These are phyloP conservation scores for Colletotrichum tabaci DNA, from an alignment of 2,329 filamentous ascomycete genomes.

Conservation along the genomic window DNA sequence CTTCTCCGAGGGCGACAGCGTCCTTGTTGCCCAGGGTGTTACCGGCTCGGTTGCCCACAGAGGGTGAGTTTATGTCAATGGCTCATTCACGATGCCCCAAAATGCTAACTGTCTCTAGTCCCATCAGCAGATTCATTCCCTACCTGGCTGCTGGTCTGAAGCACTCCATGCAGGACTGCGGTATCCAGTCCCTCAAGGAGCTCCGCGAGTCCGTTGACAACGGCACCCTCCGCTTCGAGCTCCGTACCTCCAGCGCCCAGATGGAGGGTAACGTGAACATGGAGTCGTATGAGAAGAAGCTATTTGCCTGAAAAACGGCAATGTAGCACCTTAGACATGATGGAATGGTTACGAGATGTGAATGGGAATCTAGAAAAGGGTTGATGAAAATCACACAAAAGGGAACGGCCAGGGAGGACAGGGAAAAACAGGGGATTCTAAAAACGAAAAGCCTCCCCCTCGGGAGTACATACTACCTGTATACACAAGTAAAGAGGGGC, in stretches of 20 bases:
- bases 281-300: conserved; percentile 99
- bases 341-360: conserved; percentile 18
- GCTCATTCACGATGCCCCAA: neutral
- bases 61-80: conserved; percentile 61
- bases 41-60: conserved; percentile 87
- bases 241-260: conserved; percentile 94
- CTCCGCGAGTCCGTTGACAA: conserved; percentile 82
- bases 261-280: conserved; percentile 98
- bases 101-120: conserved; percentile 63
- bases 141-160: conserved; percentile 96
- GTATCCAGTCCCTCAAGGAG: conserved; percentile 83
- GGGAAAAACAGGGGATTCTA: conserved; percentile 15
- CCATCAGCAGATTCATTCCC: conserved; percentile 94
- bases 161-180: conserved; percentile 97
- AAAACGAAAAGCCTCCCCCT: conserved; percentile 15
- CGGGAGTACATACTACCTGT: conserved; percentile 18
- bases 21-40: conserved; percentile 97
- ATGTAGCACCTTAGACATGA: conserved; percentile 19
- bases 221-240: conserved; percentile 90
- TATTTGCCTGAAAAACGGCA: conserved; percentile 79
- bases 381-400: conserved; percentile 21
- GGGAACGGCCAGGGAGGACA: conserved; percentile 8
- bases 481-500: conserved; percentile 17
- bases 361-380: conserved; percentile 12
- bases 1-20: conserved; percentile 96